phyloP scores from a whole-genome alignment of 2,329 filamentous ascomycete genomes.

The Aspergillus caelatus region DNA sequence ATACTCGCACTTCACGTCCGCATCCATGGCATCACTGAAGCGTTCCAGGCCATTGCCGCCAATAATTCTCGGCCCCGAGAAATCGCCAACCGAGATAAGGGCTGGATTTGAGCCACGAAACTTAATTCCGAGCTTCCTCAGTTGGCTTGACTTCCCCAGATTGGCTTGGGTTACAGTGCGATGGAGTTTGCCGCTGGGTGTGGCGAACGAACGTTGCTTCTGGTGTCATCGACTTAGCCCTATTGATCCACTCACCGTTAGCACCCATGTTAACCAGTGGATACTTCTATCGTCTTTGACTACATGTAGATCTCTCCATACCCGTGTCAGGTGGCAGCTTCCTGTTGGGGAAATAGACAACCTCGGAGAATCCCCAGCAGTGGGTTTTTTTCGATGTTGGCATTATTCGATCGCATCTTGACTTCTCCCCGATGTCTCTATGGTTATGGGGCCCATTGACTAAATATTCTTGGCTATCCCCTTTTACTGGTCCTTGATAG shows the following conservation, averaged over 20 bases:
- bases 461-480: neutral
- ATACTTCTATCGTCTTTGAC: neutral
- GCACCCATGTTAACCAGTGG: neutral
- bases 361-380: too few relatives aligned
- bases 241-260: neutral
- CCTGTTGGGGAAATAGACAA: neutral
- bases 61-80: neutral
- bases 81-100: neutral
- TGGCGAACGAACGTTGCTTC: neutral
- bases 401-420: neutral
- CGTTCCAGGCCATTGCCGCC: neutral
- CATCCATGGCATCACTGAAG: neutral
- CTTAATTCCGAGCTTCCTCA: neutral
- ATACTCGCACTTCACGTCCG: neutral
- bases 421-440: neutral
- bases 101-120: neutral
- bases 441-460: neutral
- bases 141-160: neutral
- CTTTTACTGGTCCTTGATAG: neutral
- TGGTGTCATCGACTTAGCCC: constrained; percentile 16
- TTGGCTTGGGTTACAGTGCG: neutral
- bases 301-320: too few relatives aligned
- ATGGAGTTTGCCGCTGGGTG: neutral
- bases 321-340: neutral
- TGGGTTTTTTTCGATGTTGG: neutral